phyloP scores from a whole-genome alignment of 371 early-diverging fungal species.

The Mortierella sp. region DNA sequence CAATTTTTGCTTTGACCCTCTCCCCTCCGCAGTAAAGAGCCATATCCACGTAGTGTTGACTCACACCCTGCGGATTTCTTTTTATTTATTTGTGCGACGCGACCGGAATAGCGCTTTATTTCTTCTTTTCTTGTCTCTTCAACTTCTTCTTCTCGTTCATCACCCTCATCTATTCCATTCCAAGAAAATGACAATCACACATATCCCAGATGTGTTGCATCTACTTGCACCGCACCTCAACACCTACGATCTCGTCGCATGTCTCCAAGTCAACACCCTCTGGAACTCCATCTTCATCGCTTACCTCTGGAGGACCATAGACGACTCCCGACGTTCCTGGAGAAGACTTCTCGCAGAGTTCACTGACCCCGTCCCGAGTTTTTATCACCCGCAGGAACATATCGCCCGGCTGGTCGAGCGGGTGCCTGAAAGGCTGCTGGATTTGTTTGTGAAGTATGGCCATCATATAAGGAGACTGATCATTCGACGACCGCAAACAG shows the following conservation, averaged over 20 bases:
- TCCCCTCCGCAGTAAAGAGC: not conserved
- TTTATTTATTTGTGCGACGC: not conserved
- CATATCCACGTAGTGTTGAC: no score
- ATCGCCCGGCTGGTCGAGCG: not conserved
- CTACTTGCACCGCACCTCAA: not conserved
- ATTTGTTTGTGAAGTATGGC: not conserved
- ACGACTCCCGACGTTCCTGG: not conserved
- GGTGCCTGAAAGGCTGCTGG: not conserved
- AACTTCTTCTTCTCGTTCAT: not conserved
- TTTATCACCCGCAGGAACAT: not conserved
- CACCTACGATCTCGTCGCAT: not conserved
- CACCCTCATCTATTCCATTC: not conserved
- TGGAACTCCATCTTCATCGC: not conserved
- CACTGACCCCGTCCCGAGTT: not conserved
- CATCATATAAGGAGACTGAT: not conserved
- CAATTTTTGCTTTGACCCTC: not conserved
- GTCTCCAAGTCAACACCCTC: not conserved
- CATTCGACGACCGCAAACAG: not conserved
- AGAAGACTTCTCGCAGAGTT: not conserved
- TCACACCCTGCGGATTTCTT: not conserved
- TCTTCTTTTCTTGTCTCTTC: not conserved
- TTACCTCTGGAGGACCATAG: not conserved
- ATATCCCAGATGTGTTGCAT: slow-evolving; percentile 2
- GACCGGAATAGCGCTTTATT: no score
- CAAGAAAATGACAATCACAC: not conserved